Evolutionary conservation across 2,329 filamentous ascomycete species (phyloP).

Genomic region (Curvularia sp.): DNA sequence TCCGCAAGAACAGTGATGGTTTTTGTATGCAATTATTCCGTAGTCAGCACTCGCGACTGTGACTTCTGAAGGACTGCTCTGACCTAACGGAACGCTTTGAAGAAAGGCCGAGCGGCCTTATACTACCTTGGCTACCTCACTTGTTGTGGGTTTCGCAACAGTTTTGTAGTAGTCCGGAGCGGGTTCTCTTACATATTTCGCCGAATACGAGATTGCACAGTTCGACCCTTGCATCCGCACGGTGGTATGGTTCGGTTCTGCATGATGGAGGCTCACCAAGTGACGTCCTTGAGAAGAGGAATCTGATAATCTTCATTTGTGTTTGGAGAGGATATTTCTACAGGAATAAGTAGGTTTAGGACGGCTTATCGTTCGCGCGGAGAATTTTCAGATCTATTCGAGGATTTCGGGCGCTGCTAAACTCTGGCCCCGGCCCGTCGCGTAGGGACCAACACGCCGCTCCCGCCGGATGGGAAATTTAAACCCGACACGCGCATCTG

Average conservation of each 20-base stretch:
- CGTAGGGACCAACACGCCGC: slow-evolving; percentile 4
- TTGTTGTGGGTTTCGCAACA: not conserved
- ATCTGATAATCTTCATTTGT: not conserved
- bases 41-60: not conserved
- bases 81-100: not conserved
- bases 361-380: not conserved
- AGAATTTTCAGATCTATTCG: not conserved
- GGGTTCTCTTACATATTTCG: not conserved
- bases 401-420: not conserved
- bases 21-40: not conserved
- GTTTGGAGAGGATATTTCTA: not conserved
- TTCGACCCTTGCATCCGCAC: not conserved
- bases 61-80: not conserved
- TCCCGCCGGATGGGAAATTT: slow-evolving; percentile 7
- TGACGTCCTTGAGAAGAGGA: not conserved
- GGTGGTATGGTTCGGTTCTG: slow-evolving; percentile 1
- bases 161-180: not conserved
- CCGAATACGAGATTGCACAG: slow-evolving; percentile 3
- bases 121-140: not conserved
- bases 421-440: slow-evolving; percentile 5
- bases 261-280: not conserved
- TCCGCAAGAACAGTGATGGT: not conserved
- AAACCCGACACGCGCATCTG: not conserved
- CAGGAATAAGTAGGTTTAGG: not conserved
- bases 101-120: slow-evolving; percentile 5